Evolutionary conservation across 2,329 filamentous ascomycete genomes (phyloP).

Genomic region (Hymenoscyphus infarciens): DNA sequence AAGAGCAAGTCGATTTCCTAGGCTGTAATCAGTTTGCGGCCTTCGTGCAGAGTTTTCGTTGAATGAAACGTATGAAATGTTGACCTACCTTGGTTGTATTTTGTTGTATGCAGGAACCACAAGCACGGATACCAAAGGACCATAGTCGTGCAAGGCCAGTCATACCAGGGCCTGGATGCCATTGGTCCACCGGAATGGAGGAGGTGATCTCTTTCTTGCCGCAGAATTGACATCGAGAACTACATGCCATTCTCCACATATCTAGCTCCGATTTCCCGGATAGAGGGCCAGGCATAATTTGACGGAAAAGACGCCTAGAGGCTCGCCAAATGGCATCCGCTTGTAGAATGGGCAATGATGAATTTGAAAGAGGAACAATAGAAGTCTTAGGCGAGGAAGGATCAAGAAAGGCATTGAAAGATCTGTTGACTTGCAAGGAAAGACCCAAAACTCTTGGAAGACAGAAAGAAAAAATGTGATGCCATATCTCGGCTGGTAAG

Average conservation of each 20-base stretch:
- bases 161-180: conserved; percentile 59
- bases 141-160: conserved; percentile 63
- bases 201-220: conserved; percentile 38
- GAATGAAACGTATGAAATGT: conserved; percentile 8
- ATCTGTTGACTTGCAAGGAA: conserved; percentile 64
- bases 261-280: conserved; percentile 62
- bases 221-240: conserved; percentile 66
- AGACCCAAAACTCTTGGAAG: conserved; percentile 60
- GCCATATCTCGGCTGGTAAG: conserved; percentile 64
- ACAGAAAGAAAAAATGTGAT: conserved; percentile 64
- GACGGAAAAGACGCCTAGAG: conserved; percentile 63
- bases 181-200: conserved; percentile 40
- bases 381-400: conserved; percentile 39
- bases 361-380: conserved; percentile 38
- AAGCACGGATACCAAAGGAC: conserved; percentile 65
- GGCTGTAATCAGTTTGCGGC: conserved; percentile 26
- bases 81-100: conserved; percentile 61
- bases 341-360: conserved; percentile 40
- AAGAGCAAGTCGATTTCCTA: conserved; percentile 70
- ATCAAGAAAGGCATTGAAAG: conserved; percentile 60
- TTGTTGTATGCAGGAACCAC: conserved; percentile 60
- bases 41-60: not conserved
- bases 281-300: conserved; percentile 66
- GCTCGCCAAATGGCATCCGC: conserved; percentile 68
- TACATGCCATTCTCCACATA: conserved; percentile 71